Evolutionary conservation across 2,329 filamentous ascomycete genomes (phyloP).

Genomic region (Neofusicoccum ribis): DNA sequence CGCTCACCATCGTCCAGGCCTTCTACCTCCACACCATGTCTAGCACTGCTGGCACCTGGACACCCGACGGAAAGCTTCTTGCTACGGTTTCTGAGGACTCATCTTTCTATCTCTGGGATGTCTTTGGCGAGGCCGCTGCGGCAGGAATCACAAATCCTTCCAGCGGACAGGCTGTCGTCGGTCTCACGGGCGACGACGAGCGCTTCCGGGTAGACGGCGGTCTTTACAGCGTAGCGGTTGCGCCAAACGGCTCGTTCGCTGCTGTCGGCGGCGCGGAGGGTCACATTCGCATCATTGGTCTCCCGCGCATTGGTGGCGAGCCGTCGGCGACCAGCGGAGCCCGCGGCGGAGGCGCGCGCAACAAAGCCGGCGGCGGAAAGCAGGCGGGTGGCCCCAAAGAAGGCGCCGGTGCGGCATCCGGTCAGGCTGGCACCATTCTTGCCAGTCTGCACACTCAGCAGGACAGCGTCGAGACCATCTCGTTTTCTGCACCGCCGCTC

Average conservation of each 20-base stretch:
- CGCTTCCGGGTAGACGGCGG: slow-evolving; percentile 91
- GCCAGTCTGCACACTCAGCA: slow-evolving; percentile 79
- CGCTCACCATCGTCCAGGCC: slow-evolving; percentile 81
- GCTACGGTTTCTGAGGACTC: slow-evolving; percentile 88
- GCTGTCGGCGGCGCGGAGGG: slow-evolving; percentile 88
- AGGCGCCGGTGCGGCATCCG: slow-evolving; percentile 33
- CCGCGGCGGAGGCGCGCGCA: slow-evolving; percentile 48
- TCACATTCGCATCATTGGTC: slow-evolving; percentile 77
- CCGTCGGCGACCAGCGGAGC: slow-evolving; percentile 38
- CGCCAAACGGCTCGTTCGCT: slow-evolving; percentile 75
- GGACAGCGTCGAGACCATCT: slow-evolving; percentile 76
- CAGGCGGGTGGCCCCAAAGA: slow-evolving; percentile 40
- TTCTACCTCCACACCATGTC: slow-evolving; percentile 87
- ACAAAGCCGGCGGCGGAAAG: slow-evolving; percentile 50
- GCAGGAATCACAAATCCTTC: slow-evolving; percentile 59
- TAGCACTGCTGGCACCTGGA: slow-evolving; percentile 90
- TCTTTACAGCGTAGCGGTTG: slow-evolving; percentile 81
- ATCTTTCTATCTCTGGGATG: slow-evolving; percentile 89
- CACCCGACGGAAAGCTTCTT: slow-evolving; percentile 79
- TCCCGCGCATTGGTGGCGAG: slow-evolving; percentile 62
- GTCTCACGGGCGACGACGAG: slow-evolving; percentile 77
- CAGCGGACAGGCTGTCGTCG: slow-evolving; percentile 66
- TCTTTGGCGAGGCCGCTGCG: slow-evolving; percentile 75
- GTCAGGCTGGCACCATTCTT: slow-evolving; percentile 71
- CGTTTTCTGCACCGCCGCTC: slow-evolving; percentile 62